Conservation (phyloP, 345 rosid genomes). For the Stellera chamaejasme region DNA sequence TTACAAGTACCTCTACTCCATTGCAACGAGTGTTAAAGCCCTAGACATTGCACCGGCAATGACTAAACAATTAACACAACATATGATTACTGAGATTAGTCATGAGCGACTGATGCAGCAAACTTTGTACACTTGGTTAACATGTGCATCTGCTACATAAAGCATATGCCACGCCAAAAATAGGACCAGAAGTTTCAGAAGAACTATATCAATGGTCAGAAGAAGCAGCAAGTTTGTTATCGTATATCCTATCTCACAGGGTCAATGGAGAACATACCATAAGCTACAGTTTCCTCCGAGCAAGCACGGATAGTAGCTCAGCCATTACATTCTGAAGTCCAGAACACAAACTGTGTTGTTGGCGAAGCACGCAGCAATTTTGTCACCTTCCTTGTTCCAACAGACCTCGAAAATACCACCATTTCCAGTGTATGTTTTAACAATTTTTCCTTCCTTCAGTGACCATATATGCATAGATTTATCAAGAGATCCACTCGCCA, state of each 20-base stretch:
- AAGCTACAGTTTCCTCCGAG: neutral
- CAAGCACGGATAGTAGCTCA: neutral
- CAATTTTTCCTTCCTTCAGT: constrained; percentile 77
- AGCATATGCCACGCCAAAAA: no score
- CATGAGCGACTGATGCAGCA: no score
- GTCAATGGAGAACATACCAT: no score
- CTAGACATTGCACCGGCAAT: no score
- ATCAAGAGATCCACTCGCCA: constrained; percentile 95
- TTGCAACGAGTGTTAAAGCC: constrained; percentile 1
- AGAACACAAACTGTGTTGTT: constrained; percentile 78
- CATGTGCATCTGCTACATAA: no score
- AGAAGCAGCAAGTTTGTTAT: neutral
- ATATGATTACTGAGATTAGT: no score
- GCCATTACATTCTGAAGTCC: constrained; percentile 74
- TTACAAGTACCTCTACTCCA: neutral
- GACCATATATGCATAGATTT: constrained; percentile 91
- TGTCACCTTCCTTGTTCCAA: constrained; percentile 97
- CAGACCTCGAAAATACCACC: constrained; percentile 96
- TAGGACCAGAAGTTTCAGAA: no score
- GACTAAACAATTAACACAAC: no score
- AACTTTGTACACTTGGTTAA: no score
- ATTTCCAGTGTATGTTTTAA: constrained; percentile 80
- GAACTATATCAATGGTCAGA: no score
- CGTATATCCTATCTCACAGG: neutral
- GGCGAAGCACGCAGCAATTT: constrained; percentile 92